These are phyloP conservation scores for Pseudogymnoascus sp. DNA, from an alignment of 2,329 filamentous ascomycete species.

Conservation along the genomic window DNA sequence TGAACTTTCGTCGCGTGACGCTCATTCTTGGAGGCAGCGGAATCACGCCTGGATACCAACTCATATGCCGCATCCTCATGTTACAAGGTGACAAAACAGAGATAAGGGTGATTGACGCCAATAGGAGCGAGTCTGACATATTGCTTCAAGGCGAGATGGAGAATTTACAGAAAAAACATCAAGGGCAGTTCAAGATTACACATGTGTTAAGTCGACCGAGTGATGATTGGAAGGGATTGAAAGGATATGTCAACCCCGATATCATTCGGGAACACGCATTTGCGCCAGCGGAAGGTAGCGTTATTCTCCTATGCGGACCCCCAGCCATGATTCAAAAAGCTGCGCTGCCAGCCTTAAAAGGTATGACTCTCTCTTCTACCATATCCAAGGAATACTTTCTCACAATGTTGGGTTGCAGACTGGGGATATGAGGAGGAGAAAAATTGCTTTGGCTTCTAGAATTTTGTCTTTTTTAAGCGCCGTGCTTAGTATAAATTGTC, in stretches of 20 bases:
- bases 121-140: conserved; percentile 42
- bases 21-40: conserved; percentile 46
- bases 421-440: conserved; percentile 41
- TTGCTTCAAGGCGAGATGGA: conserved; percentile 39
- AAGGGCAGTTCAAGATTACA: conserved; percentile 37
- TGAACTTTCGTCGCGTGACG: conserved; percentile 38
- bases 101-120: conserved; percentile 41
- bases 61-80: conserved; percentile 39
- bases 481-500: not conserved
- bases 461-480: not conserved
- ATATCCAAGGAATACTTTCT: conserved; percentile 17
- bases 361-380: conserved; percentile 15
- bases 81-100: conserved; percentile 31
- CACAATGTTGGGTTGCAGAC: not conserved
- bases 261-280: conserved; percentile 38
- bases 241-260: conserved; percentile 38
- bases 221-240: conserved; percentile 39
- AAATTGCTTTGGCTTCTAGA: conserved; percentile 39
- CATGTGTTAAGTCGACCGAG: conserved; percentile 42
- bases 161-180: conserved; percentile 31
- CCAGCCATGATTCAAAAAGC: conserved; percentile 45
- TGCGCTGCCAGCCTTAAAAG: conserved; percentile 40
- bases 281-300: conserved; percentile 30
- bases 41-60: conserved; percentile 45
- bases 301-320: conserved; percentile 44